phyloP scores from a whole-genome alignment of 2,329 filamentous ascomycete genomes.

The Sporothrix brunneoviolacea region DNA sequence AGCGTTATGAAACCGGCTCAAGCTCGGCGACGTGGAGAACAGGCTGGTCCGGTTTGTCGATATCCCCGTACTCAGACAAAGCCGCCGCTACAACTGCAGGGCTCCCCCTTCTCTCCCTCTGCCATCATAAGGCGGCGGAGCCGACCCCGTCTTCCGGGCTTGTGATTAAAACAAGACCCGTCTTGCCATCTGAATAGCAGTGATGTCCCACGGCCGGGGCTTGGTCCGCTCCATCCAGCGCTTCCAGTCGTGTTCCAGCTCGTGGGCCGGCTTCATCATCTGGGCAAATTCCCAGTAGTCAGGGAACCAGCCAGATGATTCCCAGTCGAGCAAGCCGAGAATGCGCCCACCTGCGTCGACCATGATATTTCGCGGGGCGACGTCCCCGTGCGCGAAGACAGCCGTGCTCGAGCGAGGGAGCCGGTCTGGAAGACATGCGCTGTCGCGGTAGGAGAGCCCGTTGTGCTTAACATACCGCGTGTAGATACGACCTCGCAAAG shows the following conservation, averaged over 20 bases:
- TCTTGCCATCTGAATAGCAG: slow-evolving; percentile 1
- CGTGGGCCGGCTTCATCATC: slow-evolving; percentile 6
- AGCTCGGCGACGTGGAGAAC: no score
- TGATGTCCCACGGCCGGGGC: slow-evolving; percentile 7
- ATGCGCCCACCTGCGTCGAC: slow-evolving; percentile 16
- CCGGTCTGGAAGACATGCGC: not conserved
- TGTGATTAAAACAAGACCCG: slow-evolving; percentile 6
- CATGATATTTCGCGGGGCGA: slow-evolving; percentile 19
- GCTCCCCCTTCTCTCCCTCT: no score
- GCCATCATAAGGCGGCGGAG: no score
- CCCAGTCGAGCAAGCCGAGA: slow-evolving; percentile 17
- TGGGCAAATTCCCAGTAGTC: slow-evolving; percentile 17
- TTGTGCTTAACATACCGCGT: slow-evolving; percentile 1
- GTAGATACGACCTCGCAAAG: not conserved
- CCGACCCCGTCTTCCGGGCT: no score
- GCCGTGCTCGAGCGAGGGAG: slow-evolving; percentile 1
- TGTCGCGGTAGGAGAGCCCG: slow-evolving; percentile 5
- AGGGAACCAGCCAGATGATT: slow-evolving; percentile 17
- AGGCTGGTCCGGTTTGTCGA: no score
- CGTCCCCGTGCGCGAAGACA: slow-evolving; percentile 20
- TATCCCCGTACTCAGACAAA: no score
- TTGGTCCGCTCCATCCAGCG: not conserved
- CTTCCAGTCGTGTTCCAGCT: slow-evolving; percentile 6
- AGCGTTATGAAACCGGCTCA: no score
- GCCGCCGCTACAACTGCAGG: no score